Evolutionary conservation across 225 moss, liverwort and hornwort species (phyloP), one percentile per base, ranked within the genome.

Genomic region (Pseudisothecium myosuroides): DNA sequence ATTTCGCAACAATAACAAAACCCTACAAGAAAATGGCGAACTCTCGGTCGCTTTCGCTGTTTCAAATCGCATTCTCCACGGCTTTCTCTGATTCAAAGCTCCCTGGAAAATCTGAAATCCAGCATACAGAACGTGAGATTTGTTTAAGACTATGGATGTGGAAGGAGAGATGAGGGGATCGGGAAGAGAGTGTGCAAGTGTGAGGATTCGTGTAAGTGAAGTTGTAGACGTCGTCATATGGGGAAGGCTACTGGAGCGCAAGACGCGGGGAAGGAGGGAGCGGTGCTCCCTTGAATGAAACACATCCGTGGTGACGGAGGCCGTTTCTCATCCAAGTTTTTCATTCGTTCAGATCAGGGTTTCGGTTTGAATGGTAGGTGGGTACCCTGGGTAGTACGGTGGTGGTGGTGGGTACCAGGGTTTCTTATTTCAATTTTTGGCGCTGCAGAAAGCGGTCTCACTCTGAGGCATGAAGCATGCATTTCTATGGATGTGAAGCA

Each of bases 231-330:
- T 63, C 50, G 83, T 21, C 27, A 83, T 65, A 49, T 83, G 83
- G 49, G 24, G 37, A 50, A 65, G 64, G 65, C 83, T 65, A 37
- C 64, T 37, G 29, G 82, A 82, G 23, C 47, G 34, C 23, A 45
- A 47, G 82, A 64, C 82, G 82, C 82, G 52, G 61, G 50, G 72
- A n/a, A 26, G 17, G 19, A 19, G 18, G 11, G 27, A 7, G 20
- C 31, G 66, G 31, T 72, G 88, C 88, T 65, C 88, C 88, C 88
- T 76, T 78, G 49, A 89, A 84, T 85, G 85, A 89, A 89, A 89
- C 89, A 89, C 79, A 79, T 77, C 74, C 62, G 1, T 13, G 14
- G 6, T 22, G 29, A 24, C 2, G 49, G 1, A 8, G 12, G 7
- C 7, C 36, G 3, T 36, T 75, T 23, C 36, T 89, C 89, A 89